phyloP scores from a whole-genome alignment of 345 rosid genomes.

The Euphorbia lathyris region DNA sequence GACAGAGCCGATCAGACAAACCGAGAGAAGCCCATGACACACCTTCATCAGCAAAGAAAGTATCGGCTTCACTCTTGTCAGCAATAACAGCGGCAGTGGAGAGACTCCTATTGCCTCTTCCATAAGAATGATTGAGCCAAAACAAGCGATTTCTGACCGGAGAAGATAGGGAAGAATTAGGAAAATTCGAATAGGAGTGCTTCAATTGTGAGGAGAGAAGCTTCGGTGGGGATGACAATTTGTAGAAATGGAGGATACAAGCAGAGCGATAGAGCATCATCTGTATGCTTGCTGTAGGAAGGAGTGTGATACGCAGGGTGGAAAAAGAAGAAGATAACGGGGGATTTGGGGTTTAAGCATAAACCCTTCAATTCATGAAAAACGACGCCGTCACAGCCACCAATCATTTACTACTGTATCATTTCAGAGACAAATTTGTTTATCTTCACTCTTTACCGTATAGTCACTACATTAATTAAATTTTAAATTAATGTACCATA shows the following conservation, averaged over 20 bases:
- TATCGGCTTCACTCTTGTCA: slow-evolving; percentile 9
- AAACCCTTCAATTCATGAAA: neutral
- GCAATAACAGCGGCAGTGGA: slow-evolving; percentile 29
- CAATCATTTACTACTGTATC: too few species aligned
- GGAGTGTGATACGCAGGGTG: neutral
- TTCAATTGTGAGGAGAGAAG: slow-evolving; percentile 39
- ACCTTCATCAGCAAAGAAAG: slow-evolving; percentile 56
- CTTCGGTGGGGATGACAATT: slow-evolving; percentile 37
- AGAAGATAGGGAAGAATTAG: slow-evolving; percentile 21
- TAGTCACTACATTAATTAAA: too few species aligned
- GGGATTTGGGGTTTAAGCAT: neutral
- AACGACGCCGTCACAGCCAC: neutral
- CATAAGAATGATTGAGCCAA: slow-evolving; percentile 30
- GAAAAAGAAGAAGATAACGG: too few species aligned
- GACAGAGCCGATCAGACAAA: slow-evolving; percentile 55
- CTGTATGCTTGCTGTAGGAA: neutral
- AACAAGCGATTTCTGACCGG: slow-evolving; percentile 28
- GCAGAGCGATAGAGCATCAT: slow-evolving; percentile 50
- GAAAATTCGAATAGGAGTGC: slow-evolving; percentile 29
- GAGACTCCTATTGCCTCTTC: slow-evolving; percentile 32
- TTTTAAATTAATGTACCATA: too few species aligned
- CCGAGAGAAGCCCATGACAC: slow-evolving; percentile 87
- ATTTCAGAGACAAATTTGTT: neutral
- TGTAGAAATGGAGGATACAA: slow-evolving; percentile 41
- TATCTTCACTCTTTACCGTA: neutral